phyloP scores from a whole-genome alignment of 2,329 filamentous ascomycete genomes.

The Ophiostoma fasciatum region DNA sequence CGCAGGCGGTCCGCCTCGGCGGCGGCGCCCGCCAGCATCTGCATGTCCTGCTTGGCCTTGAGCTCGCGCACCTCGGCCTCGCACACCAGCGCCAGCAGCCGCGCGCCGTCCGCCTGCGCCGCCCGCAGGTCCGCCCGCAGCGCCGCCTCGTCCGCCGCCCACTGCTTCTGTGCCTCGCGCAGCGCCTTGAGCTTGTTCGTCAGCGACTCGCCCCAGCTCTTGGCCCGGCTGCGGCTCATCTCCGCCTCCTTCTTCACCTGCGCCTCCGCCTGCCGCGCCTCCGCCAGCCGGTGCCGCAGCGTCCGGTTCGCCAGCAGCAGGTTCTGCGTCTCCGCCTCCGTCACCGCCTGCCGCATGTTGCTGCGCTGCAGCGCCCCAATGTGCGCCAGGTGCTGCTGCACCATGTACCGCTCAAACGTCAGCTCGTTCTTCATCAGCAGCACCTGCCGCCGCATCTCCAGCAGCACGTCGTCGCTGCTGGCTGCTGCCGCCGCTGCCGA shows the following conservation, averaged over 20 bases:
- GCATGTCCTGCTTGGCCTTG: slow-evolving; percentile 40
- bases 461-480: slow-evolving; percentile 7
- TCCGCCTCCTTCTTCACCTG: slow-evolving; percentile 59
- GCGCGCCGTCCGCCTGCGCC: slow-evolving; percentile 44
- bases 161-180: slow-evolving; percentile 55
- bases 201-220: slow-evolving; percentile 64
- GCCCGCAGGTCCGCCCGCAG: slow-evolving; percentile 43
- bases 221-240: slow-evolving; percentile 54
- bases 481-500: too few species aligned
- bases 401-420: slow-evolving; percentile 71
- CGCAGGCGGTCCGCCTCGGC: slow-evolving; percentile 46
- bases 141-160: slow-evolving; percentile 39
- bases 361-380: slow-evolving; percentile 65
- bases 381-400: slow-evolving; percentile 68
- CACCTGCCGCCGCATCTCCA: slow-evolving; percentile 57
- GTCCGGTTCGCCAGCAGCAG: slow-evolving; percentile 62
- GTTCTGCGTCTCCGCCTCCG: slow-evolving; percentile 70
- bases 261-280: slow-evolving; percentile 54
- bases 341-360: slow-evolving; percentile 61
- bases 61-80: slow-evolving; percentile 55
- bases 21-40: slow-evolving; percentile 31
- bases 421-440: slow-evolving; percentile 65
- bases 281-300: slow-evolving; percentile 56
- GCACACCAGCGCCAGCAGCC: slow-evolving; percentile 50
- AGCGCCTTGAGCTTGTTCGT: slow-evolving; percentile 49